These are phyloP conservation scores for Kluyveromyces sp. DNA, from an alignment of 1,139 yeast species.

Conservation along the genomic window DNA sequence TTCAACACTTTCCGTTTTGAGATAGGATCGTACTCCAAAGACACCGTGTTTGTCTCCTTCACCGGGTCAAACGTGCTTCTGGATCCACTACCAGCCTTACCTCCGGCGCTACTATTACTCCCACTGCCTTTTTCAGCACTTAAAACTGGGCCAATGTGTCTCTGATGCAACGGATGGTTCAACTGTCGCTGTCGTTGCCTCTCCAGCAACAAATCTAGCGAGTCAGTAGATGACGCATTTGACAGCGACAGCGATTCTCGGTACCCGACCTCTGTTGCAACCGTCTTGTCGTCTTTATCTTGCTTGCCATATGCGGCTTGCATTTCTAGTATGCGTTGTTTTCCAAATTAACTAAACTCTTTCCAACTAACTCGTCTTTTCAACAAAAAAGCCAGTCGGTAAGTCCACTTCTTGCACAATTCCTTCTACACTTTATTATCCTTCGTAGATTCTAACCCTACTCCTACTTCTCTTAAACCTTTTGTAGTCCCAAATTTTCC, in stretches of 20 bases:
- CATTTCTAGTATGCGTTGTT: too few species aligned
- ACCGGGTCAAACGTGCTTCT: slow-evolving; percentile 36
- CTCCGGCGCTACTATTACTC: background rate
- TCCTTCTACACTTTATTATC: too few species aligned
- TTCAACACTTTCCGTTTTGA: slow-evolving; percentile 78
- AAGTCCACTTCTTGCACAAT: slow-evolving; percentile 1
- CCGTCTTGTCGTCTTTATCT: too few species aligned
- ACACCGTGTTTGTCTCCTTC: slow-evolving; percentile 77
- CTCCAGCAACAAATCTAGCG: slow-evolving; percentile 33
- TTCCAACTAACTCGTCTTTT: too few species aligned
- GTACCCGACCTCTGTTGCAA: too few species aligned
- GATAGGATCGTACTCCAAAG: slow-evolving; percentile 82
- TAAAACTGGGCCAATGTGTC: slow-evolving; percentile 22
- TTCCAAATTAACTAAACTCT: too few species aligned
- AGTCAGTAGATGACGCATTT: slow-evolving; percentile 32
- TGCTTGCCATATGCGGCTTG: too few species aligned
- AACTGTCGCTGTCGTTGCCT: slow-evolving; percentile 33
- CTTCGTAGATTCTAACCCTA: too few species aligned
- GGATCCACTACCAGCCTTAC: background rate
- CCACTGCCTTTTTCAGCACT: slow-evolving; percentile 2
- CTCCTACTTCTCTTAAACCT: too few species aligned
- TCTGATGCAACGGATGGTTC: slow-evolving; percentile 35
- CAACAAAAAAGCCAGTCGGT: background rate
- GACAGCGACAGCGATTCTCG: slow-evolving; percentile 14
- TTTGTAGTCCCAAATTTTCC: background rate